Base-by-base conservation (phyloP, 345 rosid species). In the Linum trigynum region DNA sequence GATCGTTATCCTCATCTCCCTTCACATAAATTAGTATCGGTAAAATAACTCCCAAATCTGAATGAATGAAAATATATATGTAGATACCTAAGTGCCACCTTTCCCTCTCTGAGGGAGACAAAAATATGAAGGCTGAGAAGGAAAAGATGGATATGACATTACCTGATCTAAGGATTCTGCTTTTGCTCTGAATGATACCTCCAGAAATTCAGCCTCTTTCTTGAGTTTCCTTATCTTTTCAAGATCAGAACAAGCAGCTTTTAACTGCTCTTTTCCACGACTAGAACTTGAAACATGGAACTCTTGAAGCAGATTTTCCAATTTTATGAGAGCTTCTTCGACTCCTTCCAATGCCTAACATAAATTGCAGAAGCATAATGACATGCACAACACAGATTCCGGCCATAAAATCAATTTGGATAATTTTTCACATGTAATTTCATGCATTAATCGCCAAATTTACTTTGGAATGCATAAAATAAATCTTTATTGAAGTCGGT, bases 121-220 rank as follows among this genome's bases (percentile, higher is more conserved):
- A 23, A 23, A 23, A 23, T 23, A 23, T 23, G 32, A 23, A 23
- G 32, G 32, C 32, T 23, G 32, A 0, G 15, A 48, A 23, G 32
- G 32, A 48, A 48, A 48, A 4, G 53, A 3, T 48, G 32, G 32
- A 23, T 23, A 48, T 48, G 53, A 48, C 53, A 73, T 65, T 62
- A 90, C 99, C 94, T 80, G 95, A 75, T 77, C 86, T 67, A 88
- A 77, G 68, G 80, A 86, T 78, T 83, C 97, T 69, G 96, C 90
- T 84, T 94, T 94, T 67, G 92, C 97, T 74, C 97, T 83, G 78
- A 86, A 88, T 76, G 99, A 94, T 63, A 86, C 99, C 78, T 94
- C 97, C 58, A 94, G 82, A 85, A 94, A 90, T 71, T 86, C 99
- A 71, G 97, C 95, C 84, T 94, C 99, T 77, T 88, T 90, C 84